Evolutionary conservation across 768 basidiomycete species (phyloP).

Genomic region (Lactarius vividus): DNA sequence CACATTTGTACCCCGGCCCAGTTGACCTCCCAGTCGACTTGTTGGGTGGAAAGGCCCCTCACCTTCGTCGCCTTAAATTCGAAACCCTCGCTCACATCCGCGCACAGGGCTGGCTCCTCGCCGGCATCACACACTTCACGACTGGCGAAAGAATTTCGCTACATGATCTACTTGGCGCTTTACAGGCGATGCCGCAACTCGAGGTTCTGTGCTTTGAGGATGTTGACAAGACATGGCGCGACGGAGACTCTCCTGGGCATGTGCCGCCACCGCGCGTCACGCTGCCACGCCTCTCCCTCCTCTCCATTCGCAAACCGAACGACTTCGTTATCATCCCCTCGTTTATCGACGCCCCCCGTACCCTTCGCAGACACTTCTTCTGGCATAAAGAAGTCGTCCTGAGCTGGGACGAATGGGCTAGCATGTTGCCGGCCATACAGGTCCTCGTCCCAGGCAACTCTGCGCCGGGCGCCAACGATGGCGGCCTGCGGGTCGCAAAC

Average conservation of each 20-base stretch:
- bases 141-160: background rate
- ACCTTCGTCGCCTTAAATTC: slow-evolving; percentile 11
- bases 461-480: background rate
- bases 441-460: slow-evolving; percentile 13
- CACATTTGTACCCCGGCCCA: background rate
- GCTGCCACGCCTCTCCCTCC: slow-evolving; percentile 7
- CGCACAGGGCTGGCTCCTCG: slow-evolving; percentile 14
- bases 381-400: slow-evolving; percentile 8
- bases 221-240: slow-evolving; percentile 1
- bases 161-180: background rate
- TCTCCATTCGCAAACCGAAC: slow-evolving; percentile 7
- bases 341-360: slow-evolving; percentile 8
- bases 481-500: background rate
- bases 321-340: slow-evolving; percentile 1
- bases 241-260: background rate
- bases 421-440: background rate
- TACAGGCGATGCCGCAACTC: slow-evolving; percentile 15
- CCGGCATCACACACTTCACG: slow-evolving; percentile 13
- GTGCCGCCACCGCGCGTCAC: background rate
- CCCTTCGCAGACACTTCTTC: slow-evolving; percentile 18
- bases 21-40: slow-evolving; percentile 8
- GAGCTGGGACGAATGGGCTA: slow-evolving; percentile 4
- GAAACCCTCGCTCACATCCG: background rate
- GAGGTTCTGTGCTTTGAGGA: slow-evolving; percentile 13
- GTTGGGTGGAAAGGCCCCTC: slow-evolving; percentile 9